Conservation (phyloP, 305 asterid genomes). For the Solanum chacoense region DNA sequence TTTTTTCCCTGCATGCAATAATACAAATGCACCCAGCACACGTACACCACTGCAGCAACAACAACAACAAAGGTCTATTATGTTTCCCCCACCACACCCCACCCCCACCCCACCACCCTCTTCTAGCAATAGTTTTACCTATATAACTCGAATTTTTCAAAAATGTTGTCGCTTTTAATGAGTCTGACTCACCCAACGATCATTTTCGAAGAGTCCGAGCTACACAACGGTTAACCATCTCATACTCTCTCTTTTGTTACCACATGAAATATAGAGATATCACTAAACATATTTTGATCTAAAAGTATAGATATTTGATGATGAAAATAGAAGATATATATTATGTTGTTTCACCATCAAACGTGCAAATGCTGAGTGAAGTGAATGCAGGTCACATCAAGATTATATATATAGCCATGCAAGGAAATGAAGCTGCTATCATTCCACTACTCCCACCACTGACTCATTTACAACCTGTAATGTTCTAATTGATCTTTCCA, state of each 20-base stretch:
- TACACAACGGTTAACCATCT: neutral
- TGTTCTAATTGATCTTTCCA: neutral
- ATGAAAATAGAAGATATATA: neutral
- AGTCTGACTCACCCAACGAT: neutral
- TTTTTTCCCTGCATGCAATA: slow-evolving; percentile 26
- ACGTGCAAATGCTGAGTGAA: slow-evolving; percentile 2
- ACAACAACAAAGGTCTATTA: neutral
- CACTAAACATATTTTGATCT: neutral
- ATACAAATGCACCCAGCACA: neutral
- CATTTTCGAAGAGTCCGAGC: neutral
- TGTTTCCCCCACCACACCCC: neutral
- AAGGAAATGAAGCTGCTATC: neutral
- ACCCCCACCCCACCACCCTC: neutral
- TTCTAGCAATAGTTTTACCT: neutral
- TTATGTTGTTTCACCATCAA: neutral
- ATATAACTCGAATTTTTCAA: neutral
- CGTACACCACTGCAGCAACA: neutral
- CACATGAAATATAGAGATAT: neutral
- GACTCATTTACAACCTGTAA: neutral
- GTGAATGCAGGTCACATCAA: slow-evolving; percentile 7
- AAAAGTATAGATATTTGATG: neutral
- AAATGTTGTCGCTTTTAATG: neutral
- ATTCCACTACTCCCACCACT: neutral
- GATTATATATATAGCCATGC: neutral
- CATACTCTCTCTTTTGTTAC: neutral